Evolutionary conservation across 1,284 basidiomycete species (phyloP).

Genomic region (Peniophora sp.): DNA sequence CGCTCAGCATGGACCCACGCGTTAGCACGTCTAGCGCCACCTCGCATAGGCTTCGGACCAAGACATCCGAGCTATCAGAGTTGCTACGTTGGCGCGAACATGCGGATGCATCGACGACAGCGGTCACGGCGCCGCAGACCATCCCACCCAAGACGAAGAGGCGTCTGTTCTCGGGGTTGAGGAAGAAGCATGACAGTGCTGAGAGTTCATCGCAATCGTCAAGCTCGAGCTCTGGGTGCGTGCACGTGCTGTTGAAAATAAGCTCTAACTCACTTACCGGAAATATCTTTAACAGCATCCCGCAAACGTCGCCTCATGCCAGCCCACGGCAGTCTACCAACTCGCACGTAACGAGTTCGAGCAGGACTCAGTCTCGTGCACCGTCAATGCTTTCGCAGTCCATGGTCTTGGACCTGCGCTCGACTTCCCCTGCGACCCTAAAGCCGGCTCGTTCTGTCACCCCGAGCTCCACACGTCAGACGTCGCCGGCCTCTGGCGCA

Average conservation of each 20-base stretch:
- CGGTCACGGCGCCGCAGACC: background rate
- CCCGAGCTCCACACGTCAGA: background rate
- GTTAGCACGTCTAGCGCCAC: slow-evolving; percentile 15
- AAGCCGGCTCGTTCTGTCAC: background rate
- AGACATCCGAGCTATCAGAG: slow-evolving; percentile 27
- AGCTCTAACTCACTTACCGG: background rate
- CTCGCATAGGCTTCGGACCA: slow-evolving; percentile 19
- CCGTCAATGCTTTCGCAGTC: background rate
- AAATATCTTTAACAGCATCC: background rate
- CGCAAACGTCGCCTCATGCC: background rate
- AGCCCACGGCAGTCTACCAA: slow-evolving; percentile 2
- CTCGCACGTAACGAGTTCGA: background rate
- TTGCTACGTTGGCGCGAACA: slow-evolving; percentile 18
- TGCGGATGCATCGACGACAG: slow-evolving; percentile 6
- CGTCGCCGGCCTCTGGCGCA: no score
- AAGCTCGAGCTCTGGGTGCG: no score
- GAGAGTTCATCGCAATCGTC: background rate
- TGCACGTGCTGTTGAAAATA: background rate
- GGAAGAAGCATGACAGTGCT: background rate
- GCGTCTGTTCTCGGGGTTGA: slow-evolving; percentile 10
- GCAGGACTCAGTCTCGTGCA: no score
- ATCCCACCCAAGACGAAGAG: slow-evolving; percentile 8
- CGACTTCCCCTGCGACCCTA: background rate
- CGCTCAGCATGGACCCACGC: background rate
- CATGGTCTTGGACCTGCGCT: background rate